phyloP scores from a whole-genome alignment of 2,329 filamentous ascomycete genomes.

The Bipolaris zeicola region DNA sequence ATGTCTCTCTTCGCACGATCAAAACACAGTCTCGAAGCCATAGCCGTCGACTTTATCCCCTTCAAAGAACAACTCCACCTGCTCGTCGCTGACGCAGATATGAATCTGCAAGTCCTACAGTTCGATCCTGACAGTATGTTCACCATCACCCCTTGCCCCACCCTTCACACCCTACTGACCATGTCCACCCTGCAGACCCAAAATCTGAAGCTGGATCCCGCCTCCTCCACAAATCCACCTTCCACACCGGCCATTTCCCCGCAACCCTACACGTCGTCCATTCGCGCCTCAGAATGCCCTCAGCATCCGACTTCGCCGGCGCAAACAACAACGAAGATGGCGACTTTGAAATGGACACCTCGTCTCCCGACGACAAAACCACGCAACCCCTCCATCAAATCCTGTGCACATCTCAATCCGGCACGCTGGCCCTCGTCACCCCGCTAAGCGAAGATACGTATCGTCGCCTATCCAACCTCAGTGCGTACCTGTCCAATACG shows the following conservation, averaged over 20 bases:
- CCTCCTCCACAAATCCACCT: conserved; percentile 84
- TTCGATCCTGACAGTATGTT: conserved; percentile 90
- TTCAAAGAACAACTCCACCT: conserved; percentile 83
- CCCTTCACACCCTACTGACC: conserved; percentile 4
- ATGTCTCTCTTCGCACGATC: conserved; percentile 93
- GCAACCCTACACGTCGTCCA: conserved; percentile 78
- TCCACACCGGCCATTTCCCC: conserved; percentile 81
- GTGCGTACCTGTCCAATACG: conserved; percentile 77
- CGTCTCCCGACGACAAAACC: neutral
- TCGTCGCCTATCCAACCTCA: conserved; percentile 79
- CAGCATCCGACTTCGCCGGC: conserved; percentile 31
- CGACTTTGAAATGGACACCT: conserved; percentile 4
- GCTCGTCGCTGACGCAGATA: conserved; percentile 80
- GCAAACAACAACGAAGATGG: conserved; percentile 32
- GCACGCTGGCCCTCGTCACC: conserved; percentile 76
- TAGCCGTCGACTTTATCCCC: conserved; percentile 86
- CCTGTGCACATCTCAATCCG: conserved; percentile 59
- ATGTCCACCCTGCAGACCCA: conserved; percentile 65
- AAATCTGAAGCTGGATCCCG: conserved; percentile 90
- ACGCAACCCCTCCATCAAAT: conserved; percentile 36
- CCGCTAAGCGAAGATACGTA: conserved; percentile 81
- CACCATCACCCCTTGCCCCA: neutral
- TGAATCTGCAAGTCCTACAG: conserved; percentile 85
- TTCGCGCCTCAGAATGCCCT: conserved; percentile 60
- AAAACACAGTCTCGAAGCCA: conserved; percentile 74